phyloP scores from a whole-genome alignment of 1,284 basidiomycete genomes.

The Papiliotrema flavescens region DNA sequence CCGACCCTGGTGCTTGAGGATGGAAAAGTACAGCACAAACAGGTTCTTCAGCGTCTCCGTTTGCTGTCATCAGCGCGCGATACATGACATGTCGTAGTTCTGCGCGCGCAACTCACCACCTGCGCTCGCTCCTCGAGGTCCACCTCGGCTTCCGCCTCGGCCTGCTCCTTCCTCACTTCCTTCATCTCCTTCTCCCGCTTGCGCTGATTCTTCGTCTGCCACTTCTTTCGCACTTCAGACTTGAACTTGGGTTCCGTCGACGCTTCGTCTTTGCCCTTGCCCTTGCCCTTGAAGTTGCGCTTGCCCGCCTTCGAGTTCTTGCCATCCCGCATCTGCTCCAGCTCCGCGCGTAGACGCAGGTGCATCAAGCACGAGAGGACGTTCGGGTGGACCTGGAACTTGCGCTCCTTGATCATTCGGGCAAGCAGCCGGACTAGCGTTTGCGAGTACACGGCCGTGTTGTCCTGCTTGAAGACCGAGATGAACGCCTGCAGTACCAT shows the following conservation, averaged over 20 bases:
- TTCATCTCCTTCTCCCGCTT: conserved; percentile 75
- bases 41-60: conserved; percentile 97
- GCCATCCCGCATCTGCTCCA: conserved; percentile 56
- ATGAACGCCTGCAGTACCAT: conserved; percentile 77
- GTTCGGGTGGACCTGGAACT: conserved; percentile 84
- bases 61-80: conserved; percentile 57
- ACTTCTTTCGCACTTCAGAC: conserved; percentile 63
- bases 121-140: conserved; percentile 84
- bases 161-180: conserved; percentile 82
- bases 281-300: conserved; percentile 50
- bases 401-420: conserved; percentile 92
- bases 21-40: conserved; percentile 95
- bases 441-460: conserved; percentile 73
- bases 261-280: conserved; percentile 43
- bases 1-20: conserved; percentile 82
- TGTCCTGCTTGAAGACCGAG: conserved; percentile 74
- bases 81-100: neutral
- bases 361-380: conserved; percentile 81
- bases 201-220: conserved; percentile 81
- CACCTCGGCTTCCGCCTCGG: conserved; percentile 90
- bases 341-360: conserved; percentile 82
- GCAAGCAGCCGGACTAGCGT: conserved; percentile 88
- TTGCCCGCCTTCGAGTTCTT: conserved; percentile 54
- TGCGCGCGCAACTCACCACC: conserved; percentile 57
- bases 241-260: conserved; percentile 54